These are phyloP conservation scores for Yamadazyma kitorensis DNA, from an alignment of 805 yeast genomes.

Conservation along the genomic window DNA sequence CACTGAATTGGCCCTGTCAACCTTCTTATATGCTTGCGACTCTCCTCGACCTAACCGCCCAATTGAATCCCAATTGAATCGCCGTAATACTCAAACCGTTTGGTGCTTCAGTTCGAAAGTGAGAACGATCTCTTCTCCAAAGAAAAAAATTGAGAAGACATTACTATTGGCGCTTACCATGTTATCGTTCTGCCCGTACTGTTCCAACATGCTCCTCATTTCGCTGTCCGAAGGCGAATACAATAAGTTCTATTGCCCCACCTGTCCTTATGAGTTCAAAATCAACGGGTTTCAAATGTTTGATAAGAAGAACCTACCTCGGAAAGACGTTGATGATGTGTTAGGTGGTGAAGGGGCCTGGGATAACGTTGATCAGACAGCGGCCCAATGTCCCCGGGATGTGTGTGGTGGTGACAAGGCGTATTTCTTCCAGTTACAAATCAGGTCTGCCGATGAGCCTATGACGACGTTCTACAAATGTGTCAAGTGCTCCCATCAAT, in stretches of 20 bases:
- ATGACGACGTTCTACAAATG: constrained; percentile 98
- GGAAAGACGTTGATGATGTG: constrained; percentile 94
- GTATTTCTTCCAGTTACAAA: constrained; percentile 94
- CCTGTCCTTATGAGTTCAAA: constrained; percentile 95
- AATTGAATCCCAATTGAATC: no score
- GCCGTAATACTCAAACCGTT: no score
- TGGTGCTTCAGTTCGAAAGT: no score
- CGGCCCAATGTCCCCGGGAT: constrained; percentile 88
- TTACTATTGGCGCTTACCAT: constrained; percentile 31
- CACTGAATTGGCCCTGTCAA: no score
- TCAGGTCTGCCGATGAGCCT: constrained; percentile 98
- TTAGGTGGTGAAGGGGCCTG: constrained; percentile 96
- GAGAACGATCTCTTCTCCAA: constrained; percentile 2
- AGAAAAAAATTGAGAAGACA: neutral
- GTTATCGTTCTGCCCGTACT: constrained; percentile 94
- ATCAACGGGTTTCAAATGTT: constrained; percentile 79
- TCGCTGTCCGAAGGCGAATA: constrained; percentile 40
- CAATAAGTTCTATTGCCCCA: constrained; percentile 79
- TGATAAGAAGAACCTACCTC: constrained; percentile 76
- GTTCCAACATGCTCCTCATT: constrained; percentile 85
- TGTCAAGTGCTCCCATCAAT: constrained; percentile 87
- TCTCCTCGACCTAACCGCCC: no score
- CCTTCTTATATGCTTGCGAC: no score
- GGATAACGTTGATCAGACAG: constrained; percentile 97
- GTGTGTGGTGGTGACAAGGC: constrained; percentile 87